Evolutionary conservation across 129 eudicot genomes (phyloP), one percentile per base, ranked within the genome.

Genomic region (Helianthus annuus): DNA sequence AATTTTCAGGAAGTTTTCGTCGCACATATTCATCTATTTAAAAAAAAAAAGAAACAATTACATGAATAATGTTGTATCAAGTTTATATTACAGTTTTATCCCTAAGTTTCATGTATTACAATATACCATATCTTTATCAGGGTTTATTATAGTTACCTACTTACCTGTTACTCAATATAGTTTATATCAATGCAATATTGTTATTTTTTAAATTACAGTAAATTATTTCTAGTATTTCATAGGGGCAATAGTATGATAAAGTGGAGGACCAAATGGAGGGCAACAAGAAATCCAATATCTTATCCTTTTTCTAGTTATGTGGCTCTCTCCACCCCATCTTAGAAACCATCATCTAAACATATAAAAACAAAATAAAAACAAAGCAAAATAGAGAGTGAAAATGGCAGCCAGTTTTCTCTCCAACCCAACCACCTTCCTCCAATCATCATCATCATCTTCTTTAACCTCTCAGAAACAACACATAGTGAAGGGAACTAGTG

Each of bases 381-480:
- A 16, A 24, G 19, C 36, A 44, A 8, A 75, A 54, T 39, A 45
- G n/a, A 10, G 40, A 22, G 22, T 39, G 68, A 74, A 81, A 83
- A 88, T 91, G 97, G 91, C 91, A 71, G 75, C 88, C 63, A 27
- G 77, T 64, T 88, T 84, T 75, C 85, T 91, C 69, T 84, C 96
- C 24, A 88, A 87, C 68, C 84, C 92, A 57, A 85, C 73, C 68
- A 65, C 83, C 70, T 88, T 80, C 71, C 70, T 80, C 32, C 82
- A 72, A 51, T 79, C 80, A n/a, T n/a, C n/a, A 51, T 78, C 79
- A 54, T 81, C 90, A 8, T 80, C 83, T 6, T 84, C 87, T 22
- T 60, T 81, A 38, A 72, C 88, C 24, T 76, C 95, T 48, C 85
- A 76, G 14, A 79, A 79, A 77, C 85, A 76, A 77, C 85, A 81